phyloP scores from a whole-genome alignment of 805 yeast species.

The Candida odintsovae region DNA sequence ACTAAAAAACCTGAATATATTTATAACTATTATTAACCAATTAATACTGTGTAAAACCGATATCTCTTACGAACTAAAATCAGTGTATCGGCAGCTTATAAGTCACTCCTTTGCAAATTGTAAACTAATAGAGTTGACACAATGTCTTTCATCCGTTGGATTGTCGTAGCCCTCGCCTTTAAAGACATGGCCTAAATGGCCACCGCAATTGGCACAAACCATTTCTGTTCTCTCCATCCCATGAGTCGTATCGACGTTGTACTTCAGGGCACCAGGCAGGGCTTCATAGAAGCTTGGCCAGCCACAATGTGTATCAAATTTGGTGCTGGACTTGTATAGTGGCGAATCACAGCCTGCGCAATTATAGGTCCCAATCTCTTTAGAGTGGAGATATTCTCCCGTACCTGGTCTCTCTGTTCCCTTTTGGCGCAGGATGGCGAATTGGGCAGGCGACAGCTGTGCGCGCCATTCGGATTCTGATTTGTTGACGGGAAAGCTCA shows the following conservation, averaged over 20 bases:
- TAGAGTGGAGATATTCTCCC: conserved; percentile 34
- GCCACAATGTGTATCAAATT: conserved; percentile 90
- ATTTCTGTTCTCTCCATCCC: conserved; percentile 91
- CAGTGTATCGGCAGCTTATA: no score
- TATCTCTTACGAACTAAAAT: no score
- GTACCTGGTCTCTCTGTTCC: conserved; percentile 42
- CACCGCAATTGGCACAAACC: conserved; percentile 83
- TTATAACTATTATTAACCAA: no score
- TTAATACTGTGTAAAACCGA: neutral
- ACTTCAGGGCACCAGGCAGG: conserved; percentile 67
- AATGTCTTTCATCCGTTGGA: conserved; percentile 90
- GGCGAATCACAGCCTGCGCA: conserved; percentile 88
- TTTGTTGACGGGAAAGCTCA: conserved; percentile 15
- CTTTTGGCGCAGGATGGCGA: conserved; percentile 66
- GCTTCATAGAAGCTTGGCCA: conserved; percentile 98
- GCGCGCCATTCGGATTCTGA: conserved; percentile 75
- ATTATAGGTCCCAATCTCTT: conserved; percentile 55
- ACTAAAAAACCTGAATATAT: no score
- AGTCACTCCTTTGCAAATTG: conserved; percentile 49
- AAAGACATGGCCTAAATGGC: conserved; percentile 94
- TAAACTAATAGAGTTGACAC: conserved; percentile 83
- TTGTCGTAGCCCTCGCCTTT: conserved; percentile 82
- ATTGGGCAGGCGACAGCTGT: conserved; percentile 66
- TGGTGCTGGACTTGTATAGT: conserved; percentile 70
- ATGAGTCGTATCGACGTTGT: conserved; percentile 50